Evolutionary conservation across 176 grass and related monocot species (phyloP).

Genomic region (Oryza officinalis): DNA sequence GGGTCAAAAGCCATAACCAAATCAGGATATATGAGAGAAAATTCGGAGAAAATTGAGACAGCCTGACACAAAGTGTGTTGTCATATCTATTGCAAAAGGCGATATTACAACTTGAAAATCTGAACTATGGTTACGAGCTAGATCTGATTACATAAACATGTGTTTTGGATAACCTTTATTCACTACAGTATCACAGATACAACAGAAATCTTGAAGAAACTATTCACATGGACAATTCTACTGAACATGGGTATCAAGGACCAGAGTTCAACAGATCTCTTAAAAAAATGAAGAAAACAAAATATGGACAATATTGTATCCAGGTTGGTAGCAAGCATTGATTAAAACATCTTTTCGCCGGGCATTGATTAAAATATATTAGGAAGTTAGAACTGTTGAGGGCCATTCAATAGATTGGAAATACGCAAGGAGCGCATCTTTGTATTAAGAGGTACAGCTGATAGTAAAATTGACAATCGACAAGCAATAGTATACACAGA

Average conservation of each 20-base stretch:
- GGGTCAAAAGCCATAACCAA: neutral
- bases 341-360: neutral
- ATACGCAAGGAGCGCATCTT: no score
- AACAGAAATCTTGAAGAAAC: neutral
- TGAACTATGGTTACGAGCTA: neutral
- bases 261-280: neutral
- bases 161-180: neutral
- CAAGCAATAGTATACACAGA: neutral
- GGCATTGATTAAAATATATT: constrained; percentile 6
- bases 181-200: neutral
- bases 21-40: neutral
- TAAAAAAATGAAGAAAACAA: neutral
- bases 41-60: neutral
- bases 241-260: neutral
- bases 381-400: constrained; percentile 25
- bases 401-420: neutral
- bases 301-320: neutral
- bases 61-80: neutral
- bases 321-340: neutral
- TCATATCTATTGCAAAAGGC: neutral
- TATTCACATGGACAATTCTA: neutral
- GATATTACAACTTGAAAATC: neutral
- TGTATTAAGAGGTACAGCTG: no score
- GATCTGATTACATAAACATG: neutral
- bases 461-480: neutral